phyloP scores from a whole-genome alignment of 371 early-diverging fungal species.

The Fennellomyces sp. region DNA sequence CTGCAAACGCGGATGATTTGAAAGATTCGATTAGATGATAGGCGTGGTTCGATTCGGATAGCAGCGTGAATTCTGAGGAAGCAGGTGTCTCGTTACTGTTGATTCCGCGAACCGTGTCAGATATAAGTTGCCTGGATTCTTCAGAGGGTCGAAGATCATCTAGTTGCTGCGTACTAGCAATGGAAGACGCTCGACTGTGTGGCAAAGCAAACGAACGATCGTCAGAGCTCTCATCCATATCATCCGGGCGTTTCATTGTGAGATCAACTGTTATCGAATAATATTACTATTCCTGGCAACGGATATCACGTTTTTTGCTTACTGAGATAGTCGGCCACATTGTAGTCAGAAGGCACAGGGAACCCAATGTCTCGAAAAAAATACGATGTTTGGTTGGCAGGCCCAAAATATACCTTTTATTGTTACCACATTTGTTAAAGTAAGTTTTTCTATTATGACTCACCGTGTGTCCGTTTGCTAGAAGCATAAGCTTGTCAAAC shows the following conservation, averaged over 20 bases:
- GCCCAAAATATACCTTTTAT: constrained; percentile 63
- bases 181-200: constrained; percentile 14
- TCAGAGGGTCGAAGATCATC: constrained; percentile 14
- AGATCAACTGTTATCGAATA: constrained; percentile 44
- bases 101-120: constrained; percentile 17
- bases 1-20: constrained; percentile 23
- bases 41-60: constrained; percentile 41
- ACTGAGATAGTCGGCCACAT: constrained; percentile 80
- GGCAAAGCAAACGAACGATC: constrained; percentile 1
- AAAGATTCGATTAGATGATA: constrained; percentile 41
- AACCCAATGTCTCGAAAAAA: constrained; percentile 64
- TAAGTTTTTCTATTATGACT: not conserved
- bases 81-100: constrained; percentile 7
- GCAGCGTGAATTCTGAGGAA: constrained; percentile 28
- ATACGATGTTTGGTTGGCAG: constrained; percentile 33
- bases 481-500: constrained; percentile 80
- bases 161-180: constrained; percentile 9
- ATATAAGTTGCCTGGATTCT: constrained; percentile 13
- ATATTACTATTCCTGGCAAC: too few relatives aligned
- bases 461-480: constrained; percentile 71
- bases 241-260: constrained; percentile 45
- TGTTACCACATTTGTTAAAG: not conserved
- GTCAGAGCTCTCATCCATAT: constrained; percentile 4
- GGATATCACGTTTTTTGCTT: constrained; percentile 16
- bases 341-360: constrained; percentile 77